Base-by-base conservation (phyloP, 2,329 filamentous ascomycete species). In the Trichoderma oligosporum region DNA sequence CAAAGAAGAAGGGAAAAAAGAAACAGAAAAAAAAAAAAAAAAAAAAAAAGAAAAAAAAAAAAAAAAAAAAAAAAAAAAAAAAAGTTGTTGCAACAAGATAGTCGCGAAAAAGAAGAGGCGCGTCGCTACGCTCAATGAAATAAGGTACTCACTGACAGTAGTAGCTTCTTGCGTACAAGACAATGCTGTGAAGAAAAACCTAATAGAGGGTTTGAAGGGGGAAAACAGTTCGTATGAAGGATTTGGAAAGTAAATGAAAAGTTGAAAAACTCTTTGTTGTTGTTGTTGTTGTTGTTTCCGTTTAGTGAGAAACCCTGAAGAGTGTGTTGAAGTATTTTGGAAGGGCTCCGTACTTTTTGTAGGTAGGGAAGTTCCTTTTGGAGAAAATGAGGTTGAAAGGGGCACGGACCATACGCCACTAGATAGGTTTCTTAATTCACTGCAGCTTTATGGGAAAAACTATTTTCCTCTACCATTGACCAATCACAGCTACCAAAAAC, bases 301-400 rank as follows among this genome's bases (percentile, higher is more conserved):
- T 35, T 29, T 48, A 35, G 36, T 36, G 45, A 56, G 36, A 20
- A 29, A 22, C 22, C n/a, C 29, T 22, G 14, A 35, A 24, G 14
- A 54, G 20, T n/a, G n/a, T n/a, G n/a, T n/a, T n/a, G n/a, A n/a
- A n/a, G n/a, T n/a, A n/a, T n/a, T n/a, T n/a, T n/a, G 22, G n/a
- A 29, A 42, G 18, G 25, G 12, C 18, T 8, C 29, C 11, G 14
- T n/a, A 18, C 14, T n/a, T 16, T 18, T 24, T n/a, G 25, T 33
- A n/a, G n/a, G n/a, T n/a, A n/a, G n/a, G n/a, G n/a, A n/a, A n/a
- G n/a, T n/a, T n/a, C n/a, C n/a, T n/a, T n/a, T n/a, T n/a, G n/a
- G n/a, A n/a, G 44, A 45, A 24, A 38, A 39, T 46, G 46, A 57
- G 55, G 55, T 46, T 57, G 55, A 57, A 41, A 45, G 1, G 29